Evolutionary conservation across 306 rosid genomes (phyloP).

Genomic region (Vicia villosa): DNA sequence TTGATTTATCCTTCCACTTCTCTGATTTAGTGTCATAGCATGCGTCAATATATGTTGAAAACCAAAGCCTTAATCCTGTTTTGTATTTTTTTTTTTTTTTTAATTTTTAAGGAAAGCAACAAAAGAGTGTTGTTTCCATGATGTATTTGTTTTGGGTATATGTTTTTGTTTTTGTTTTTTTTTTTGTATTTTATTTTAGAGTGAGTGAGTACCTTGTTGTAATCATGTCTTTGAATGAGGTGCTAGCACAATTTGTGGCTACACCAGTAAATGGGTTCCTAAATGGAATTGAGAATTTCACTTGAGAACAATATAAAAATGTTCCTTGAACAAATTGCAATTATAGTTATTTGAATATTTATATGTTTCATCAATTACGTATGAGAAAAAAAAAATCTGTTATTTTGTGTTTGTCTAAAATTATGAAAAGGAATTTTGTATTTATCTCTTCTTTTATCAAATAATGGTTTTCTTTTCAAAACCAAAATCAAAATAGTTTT

Average conservation of each 20-base stretch:
- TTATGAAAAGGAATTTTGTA: no score
- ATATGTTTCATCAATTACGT: no score
- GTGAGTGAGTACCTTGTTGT: slow-evolving; percentile 28
- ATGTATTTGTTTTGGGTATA: slow-evolving; percentile 48
- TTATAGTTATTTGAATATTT: neutral
- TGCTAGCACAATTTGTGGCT: slow-evolving; percentile 2
- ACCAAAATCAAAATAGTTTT: no score
- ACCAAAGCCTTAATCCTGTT: slow-evolving; percentile 21
- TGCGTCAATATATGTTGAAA: slow-evolving; percentile 9
- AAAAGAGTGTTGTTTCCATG: slow-evolving; percentile 29
- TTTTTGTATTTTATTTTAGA: slow-evolving; percentile 2
- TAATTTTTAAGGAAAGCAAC: slow-evolving; percentile 37
- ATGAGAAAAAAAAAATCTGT: no score
- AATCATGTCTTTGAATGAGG: slow-evolving; percentile 23
- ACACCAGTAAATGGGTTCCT: neutral
- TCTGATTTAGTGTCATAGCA: slow-evolving; percentile 38
- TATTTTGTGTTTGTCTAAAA: no score
- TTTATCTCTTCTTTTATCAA: no score
- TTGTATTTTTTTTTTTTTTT: slow-evolving; percentile 6
- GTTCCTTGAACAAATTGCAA: neutral
- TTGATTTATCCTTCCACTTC: neutral
- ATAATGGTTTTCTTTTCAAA: no score
- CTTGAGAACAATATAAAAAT: no score
- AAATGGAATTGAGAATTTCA: neutral
- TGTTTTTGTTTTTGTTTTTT: slow-evolving; percentile 17